A percentile compares a stretch with the other conserved stretches of the same genome.
Conservation (phyloP, 1,284 basidiomycete genomes). For the Heterobasidion irregulare region DNA sequence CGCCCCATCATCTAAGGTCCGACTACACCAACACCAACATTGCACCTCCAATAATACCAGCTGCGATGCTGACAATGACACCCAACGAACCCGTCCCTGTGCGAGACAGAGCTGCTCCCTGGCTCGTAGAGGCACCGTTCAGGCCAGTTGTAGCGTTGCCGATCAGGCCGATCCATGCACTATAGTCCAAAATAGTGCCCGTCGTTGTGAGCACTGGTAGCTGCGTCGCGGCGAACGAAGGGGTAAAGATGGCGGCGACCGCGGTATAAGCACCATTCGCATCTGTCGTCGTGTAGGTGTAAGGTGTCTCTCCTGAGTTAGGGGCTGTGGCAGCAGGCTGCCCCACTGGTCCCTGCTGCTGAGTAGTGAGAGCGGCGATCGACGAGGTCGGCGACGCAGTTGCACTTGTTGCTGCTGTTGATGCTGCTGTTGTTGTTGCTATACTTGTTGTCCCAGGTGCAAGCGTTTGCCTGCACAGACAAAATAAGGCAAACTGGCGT, state of each 20-base stretch:
- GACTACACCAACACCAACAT: not conserved
- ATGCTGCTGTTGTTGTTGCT: conserved; percentile 13
- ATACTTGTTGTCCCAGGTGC: conserved; percentile 1
- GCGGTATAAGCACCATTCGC: conserved; percentile 40
- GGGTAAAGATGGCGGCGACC: conserved; percentile 45
- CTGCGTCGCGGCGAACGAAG: conserved; percentile 37
- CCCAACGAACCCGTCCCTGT: not conserved
- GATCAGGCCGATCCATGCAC: conserved; percentile 37
- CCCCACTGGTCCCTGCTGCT: conserved; percentile 49
- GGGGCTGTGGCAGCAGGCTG: conserved; percentile 35
- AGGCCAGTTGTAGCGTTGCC: conserved; percentile 29
- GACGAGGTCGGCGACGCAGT: conserved; percentile 16
- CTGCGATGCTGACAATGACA: not conserved
- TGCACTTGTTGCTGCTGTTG: conserved; percentile 16
- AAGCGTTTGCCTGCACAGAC: conserved; percentile 4
- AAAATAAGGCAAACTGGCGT: not conserved
- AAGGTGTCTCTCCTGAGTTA: conserved; percentile 42
- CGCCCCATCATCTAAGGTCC: not conserved
- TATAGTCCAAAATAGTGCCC: conserved; percentile 48
- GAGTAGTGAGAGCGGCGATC: conserved; percentile 14
- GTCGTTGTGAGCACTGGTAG: conserved; percentile 26
- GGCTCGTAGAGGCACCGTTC: not conserved
- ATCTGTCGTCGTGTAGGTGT: conserved; percentile 52
- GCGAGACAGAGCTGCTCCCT: not conserved
- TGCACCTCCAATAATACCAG: not conserved